phyloP scores from a whole-genome alignment of 305 asterid species.

The Solanum hybrid region DNA sequence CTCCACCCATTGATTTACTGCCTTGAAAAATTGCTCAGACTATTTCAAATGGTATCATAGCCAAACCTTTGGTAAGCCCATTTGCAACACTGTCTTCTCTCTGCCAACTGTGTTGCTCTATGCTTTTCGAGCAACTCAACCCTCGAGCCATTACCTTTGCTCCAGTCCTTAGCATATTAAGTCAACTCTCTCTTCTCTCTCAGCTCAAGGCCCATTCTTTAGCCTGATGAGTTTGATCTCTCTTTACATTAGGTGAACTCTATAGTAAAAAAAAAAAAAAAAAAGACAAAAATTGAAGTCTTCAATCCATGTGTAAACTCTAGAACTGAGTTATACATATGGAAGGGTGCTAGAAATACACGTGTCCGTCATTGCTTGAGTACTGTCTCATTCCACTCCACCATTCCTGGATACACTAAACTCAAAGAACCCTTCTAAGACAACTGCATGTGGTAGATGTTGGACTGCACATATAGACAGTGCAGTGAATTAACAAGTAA shows the following conservation, averaged over 20 bases:
- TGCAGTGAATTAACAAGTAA: not conserved
- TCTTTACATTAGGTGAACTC: not conserved
- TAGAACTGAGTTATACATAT: not conserved
- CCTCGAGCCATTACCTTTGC: not conserved
- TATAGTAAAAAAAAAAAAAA: not conserved
- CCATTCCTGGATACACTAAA: not conserved
- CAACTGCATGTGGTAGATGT: not conserved
- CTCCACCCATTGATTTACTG: too few species aligned
- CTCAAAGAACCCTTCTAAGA: not conserved
- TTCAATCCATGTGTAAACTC: not conserved
- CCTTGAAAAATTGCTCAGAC: not conserved
- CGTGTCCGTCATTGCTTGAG: not conserved
- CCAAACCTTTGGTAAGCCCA: not conserved
- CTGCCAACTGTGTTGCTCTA: not conserved
- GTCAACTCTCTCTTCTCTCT: not conserved
- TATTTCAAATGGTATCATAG: not conserved
- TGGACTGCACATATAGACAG: not conserved
- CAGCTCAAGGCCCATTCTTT: not conserved
- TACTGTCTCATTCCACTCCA: not conserved
- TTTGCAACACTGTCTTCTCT: not conserved
- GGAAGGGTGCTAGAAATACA: not conserved
- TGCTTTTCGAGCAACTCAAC: not conserved
- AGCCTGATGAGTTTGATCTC: not conserved
- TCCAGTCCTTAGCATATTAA: not conserved
- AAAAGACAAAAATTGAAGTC: not conserved